Percentiles rank a stretch among this genome's conserved stretches.
Evolutionary conservation across 2,329 filamentous ascomycete genomes (phyloP).

Genomic region (Fusarium nodosum): DNA sequence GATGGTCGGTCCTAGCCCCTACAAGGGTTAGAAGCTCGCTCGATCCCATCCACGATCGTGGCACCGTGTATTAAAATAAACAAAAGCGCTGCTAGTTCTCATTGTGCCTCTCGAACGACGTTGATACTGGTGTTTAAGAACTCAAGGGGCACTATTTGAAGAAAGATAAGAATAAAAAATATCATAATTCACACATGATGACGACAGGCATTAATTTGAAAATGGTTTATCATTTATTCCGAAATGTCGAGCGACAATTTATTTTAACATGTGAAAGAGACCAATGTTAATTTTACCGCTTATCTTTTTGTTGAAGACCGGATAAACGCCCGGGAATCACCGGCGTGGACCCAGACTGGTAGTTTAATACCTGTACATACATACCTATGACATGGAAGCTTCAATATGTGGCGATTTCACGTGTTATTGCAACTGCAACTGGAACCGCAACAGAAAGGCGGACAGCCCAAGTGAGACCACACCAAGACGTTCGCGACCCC

Average conservation of each 20-base stretch:
- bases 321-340: slow-evolving; percentile 34
- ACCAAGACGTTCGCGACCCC: slow-evolving; percentile 42
- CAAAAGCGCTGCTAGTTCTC: slow-evolving; percentile 27
- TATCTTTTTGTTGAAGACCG: slow-evolving; percentile 11
- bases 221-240: neutral
- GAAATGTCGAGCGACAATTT: slow-evolving; percentile 1
- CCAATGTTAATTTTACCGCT: slow-evolving; percentile 1
- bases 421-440: slow-evolving; percentile 45
- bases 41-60: slow-evolving; percentile 11
- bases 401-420: slow-evolving; percentile 51
- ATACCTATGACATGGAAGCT: slow-evolving; percentile 36
- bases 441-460: slow-evolving; percentile 38
- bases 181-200: neutral
- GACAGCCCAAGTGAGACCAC: slow-evolving; percentile 47
- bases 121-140: neutral
- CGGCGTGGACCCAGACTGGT: slow-evolving; percentile 21
- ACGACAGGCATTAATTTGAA: neutral
- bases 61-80: slow-evolving; percentile 21
- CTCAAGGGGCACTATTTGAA: neutral
- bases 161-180: slow-evolving; percentile 14
- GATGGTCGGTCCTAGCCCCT: slow-evolving; percentile 86
- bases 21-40: slow-evolving; percentile 58
- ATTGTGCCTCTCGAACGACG: neutral
- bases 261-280: slow-evolving; percentile 19
- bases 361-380: slow-evolving; percentile 14